phyloP scores from a whole-genome alignment of 2,329 filamentous ascomycete species.

The Calonectria hawksworthii region DNA sequence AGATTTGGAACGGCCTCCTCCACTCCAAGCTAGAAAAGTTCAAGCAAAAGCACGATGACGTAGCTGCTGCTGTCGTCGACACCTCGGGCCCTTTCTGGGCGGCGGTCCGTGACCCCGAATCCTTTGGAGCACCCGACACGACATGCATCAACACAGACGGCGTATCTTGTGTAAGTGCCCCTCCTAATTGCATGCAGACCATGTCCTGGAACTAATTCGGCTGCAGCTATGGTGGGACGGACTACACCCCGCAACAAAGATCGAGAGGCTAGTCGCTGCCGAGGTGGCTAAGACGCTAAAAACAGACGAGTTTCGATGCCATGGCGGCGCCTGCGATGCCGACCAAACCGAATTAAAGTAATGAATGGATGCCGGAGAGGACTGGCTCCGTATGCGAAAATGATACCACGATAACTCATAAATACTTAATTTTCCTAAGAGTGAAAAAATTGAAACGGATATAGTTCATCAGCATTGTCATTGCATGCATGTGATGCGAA shows the following conservation, averaged over 20 bases:
- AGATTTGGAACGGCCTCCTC: conserved; percentile 17
- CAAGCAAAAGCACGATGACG: conserved; percentile 4
- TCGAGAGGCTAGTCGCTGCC: conserved; percentile 22
- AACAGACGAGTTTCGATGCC: not conserved
- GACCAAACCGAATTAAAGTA: not conserved
- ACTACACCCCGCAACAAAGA: conserved; percentile 12
- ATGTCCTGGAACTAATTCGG: not conserved
- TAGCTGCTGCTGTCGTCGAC: conserved; percentile 5
- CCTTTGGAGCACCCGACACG: conserved; percentile 13
- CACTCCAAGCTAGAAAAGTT: conserved; percentile 4
- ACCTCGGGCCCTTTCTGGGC: conserved; percentile 10
- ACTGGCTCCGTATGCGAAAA: not conserved
- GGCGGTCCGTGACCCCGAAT: not conserved
- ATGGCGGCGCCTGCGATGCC: not conserved
- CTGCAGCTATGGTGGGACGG: conserved; percentile 22
- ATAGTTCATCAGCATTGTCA: not conserved
- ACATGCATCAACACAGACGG: conserved; percentile 5
- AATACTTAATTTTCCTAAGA: not conserved
- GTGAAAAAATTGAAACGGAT: not conserved
- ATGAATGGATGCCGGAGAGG: not conserved
- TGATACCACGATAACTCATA: not conserved
- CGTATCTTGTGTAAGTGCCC: conserved; percentile 11
- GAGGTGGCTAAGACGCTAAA: conserved; percentile 10
- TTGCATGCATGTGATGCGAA: not conserved
- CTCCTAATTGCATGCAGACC: not conserved